Evolutionary conservation across 2,329 filamentous ascomycete genomes (phyloP).

Genomic region (Lithohypha guttulata): DNA sequence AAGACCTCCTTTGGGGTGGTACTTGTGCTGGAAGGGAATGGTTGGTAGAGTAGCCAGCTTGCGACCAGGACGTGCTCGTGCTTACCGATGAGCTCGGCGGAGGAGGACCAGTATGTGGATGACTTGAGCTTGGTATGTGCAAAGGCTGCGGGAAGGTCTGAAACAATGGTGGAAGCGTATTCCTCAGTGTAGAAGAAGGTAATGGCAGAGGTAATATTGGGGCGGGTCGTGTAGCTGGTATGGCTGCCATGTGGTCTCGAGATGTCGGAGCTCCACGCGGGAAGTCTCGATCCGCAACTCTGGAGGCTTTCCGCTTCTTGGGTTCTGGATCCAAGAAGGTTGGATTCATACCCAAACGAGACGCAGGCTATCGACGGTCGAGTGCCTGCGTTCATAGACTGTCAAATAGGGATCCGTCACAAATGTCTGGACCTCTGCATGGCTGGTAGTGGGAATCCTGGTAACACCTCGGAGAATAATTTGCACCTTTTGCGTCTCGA

Average conservation of each 20-base stretch:
- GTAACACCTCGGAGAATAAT: not conserved
- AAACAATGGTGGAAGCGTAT: conserved; percentile 2
- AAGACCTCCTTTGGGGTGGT: too few relatives aligned
- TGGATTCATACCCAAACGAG: conserved; percentile 2
- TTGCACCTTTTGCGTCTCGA: not conserved
- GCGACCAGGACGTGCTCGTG: too few relatives aligned
- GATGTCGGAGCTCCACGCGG: not conserved
- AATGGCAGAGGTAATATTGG: not conserved
- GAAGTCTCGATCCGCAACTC: too few relatives aligned
- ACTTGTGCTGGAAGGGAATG: too few relatives aligned
- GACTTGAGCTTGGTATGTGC: too few relatives aligned
- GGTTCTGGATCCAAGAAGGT: conserved; percentile 1
- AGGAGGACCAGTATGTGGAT: too few relatives aligned
- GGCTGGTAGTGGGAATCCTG: not conserved
- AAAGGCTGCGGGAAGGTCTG: not conserved
- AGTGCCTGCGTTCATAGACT: not conserved
- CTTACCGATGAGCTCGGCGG: too few relatives aligned
- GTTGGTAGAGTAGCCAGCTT: too few relatives aligned
- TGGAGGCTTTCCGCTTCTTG: too few relatives aligned
- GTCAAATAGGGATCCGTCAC: not conserved
- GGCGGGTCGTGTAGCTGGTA: not conserved
- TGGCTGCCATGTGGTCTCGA: conserved; percentile 2
- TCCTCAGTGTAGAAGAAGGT: not conserved
- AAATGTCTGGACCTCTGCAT: conserved; percentile 2
- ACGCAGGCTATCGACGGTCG: not conserved